Evolutionary conservation across 2,329 filamentous ascomycete genomes (phyloP).

Genomic region (Botrytis cinerea): DNA sequence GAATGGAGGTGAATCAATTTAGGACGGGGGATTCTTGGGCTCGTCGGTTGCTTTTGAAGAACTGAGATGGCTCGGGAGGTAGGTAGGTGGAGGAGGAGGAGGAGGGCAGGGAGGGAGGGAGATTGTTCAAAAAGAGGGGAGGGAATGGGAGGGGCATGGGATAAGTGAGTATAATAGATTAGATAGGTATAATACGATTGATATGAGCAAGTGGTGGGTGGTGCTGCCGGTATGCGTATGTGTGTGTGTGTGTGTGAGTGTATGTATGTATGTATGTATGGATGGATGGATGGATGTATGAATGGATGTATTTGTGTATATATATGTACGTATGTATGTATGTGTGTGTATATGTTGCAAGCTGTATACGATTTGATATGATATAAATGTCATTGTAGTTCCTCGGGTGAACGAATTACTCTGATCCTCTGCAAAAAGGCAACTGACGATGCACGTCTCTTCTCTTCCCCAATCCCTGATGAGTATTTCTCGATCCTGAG

Average conservation of each 20-base stretch:
- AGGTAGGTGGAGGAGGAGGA: not conserved
- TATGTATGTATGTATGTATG: not conserved
- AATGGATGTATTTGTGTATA: not conserved
- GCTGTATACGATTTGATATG: not conserved
- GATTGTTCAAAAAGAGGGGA: not conserved
- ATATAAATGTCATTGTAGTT: not conserved
- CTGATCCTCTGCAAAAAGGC: slow-evolving; percentile 6
- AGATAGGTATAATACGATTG: not conserved
- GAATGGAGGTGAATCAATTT: not conserved
- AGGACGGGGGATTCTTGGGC: not conserved
- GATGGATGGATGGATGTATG: not conserved
- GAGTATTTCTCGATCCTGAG: not conserved
- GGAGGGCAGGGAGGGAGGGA: not conserved
- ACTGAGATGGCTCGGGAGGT: not conserved
- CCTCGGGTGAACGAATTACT: not conserved
- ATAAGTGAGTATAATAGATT: not conserved
- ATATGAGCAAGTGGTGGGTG: not conserved
- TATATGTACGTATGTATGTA: not conserved
- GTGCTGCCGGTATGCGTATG: not conserved
- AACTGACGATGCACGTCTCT: slow-evolving; percentile 14
- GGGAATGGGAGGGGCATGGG: not conserved
- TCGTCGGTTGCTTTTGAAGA: not conserved
- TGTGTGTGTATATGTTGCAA: not conserved
- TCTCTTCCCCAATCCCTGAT: not conserved
- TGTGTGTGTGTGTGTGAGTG: not conserved